These are phyloP conservation scores for Suillus sp. DNA, from an alignment of 768 basidiomycete species.

Conservation along the genomic window DNA sequence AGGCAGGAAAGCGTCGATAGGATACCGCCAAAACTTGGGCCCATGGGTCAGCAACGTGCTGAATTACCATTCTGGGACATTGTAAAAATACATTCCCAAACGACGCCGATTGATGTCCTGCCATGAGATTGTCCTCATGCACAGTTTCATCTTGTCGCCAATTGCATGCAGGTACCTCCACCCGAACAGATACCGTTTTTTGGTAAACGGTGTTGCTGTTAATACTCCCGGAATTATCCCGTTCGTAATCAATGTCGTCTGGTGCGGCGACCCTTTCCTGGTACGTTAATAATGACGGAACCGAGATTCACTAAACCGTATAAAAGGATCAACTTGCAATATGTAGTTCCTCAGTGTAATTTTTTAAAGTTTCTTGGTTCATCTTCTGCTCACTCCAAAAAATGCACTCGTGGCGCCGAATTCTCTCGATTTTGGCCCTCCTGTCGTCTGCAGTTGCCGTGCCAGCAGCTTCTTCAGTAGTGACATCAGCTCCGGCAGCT, in stretches of 20 bases:
- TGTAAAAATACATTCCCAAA: neutral
- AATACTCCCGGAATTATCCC: constrained; percentile 1
- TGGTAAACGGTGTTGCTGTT: neutral
- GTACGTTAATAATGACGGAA: constrained; percentile 16
- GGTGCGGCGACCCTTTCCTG: constrained; percentile 10
- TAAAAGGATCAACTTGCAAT: constrained; percentile 24
- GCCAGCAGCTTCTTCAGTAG: constrained; percentile 22
- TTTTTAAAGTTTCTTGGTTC: constrained; percentile 15
- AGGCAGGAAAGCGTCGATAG: neutral
- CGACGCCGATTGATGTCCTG: neutral
- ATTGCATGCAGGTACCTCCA: too few species aligned
- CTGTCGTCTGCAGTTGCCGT: constrained; percentile 25
- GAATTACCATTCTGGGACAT: neutral
- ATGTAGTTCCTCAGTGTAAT: constrained; percentile 21
- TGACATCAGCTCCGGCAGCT: constrained; percentile 33
- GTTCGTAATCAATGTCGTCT: constrained; percentile 12
- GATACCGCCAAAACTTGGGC: neutral
- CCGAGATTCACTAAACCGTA: constrained; percentile 14
- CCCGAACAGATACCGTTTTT: neutral
- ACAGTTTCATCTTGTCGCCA: neutral
- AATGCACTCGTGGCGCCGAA: constrained; percentile 32
- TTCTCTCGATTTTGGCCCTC: constrained; percentile 27
- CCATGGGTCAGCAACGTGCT: constrained; percentile 1
- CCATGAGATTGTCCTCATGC: neutral
- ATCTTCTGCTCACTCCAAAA: constrained; percentile 17